phyloP scores from a whole-genome alignment of 2,329 filamentous ascomycete species.

The Blastomyces emzantsi region DNA sequence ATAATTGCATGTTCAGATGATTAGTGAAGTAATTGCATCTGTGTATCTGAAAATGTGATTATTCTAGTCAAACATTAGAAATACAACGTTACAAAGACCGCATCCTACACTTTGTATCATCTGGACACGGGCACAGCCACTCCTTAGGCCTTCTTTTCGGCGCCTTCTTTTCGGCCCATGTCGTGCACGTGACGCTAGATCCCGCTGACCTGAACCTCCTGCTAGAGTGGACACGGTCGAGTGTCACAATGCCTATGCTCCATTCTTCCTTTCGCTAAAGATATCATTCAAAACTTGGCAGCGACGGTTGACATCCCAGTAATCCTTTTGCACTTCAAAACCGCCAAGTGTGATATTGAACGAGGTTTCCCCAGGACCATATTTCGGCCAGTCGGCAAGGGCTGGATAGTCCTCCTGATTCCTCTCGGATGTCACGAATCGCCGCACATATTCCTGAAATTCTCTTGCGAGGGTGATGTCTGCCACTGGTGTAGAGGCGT shows the following conservation, averaged over 20 bases:
- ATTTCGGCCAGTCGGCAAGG: slow-evolving; percentile 10
- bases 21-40: too few species aligned
- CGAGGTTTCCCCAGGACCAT: slow-evolving; percentile 5
- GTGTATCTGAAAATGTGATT: too few species aligned
- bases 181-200: neutral
- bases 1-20: too few species aligned
- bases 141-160: too few species aligned
- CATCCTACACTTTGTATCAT: too few species aligned
- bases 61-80: too few species aligned
- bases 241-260: neutral
- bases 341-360: slow-evolving; percentile 11
- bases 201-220: too few species aligned
- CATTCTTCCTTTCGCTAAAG: neutral
- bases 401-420: slow-evolving; percentile 4
- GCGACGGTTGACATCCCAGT: neutral
- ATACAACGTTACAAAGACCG: too few species aligned
- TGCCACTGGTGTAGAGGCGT: slow-evolving; percentile 10
- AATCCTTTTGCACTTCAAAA: slow-evolving; percentile 4
- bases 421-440: slow-evolving; percentile 9
- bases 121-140: too few species aligned
- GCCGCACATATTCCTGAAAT: slow-evolving; percentile 13
- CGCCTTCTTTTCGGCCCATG: too few species aligned
- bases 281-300: neutral
- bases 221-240: too few species aligned
- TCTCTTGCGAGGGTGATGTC: slow-evolving; percentile 8